Percentiles rank a stretch among this genome's conserved stretches.
These are phyloP conservation scores for Xylariaceae sp. DNA, from an alignment of 2,329 filamentous ascomycete species.

Conservation along the genomic window DNA sequence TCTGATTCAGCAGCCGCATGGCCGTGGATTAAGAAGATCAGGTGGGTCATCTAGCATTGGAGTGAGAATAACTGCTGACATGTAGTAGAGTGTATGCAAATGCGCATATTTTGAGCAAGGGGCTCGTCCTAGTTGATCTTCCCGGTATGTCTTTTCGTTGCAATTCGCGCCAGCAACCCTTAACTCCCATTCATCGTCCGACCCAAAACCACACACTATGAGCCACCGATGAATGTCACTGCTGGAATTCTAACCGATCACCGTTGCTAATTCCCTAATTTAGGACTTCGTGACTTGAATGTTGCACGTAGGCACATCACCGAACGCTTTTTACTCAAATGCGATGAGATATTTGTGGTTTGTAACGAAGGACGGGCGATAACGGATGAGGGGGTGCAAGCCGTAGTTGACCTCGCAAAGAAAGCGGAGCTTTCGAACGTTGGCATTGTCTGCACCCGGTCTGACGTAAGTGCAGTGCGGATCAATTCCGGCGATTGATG, in stretches of 20 bases:
- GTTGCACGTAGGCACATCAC: conserved; percentile 40
- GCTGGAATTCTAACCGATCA: neutral
- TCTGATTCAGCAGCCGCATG: conserved; percentile 29
- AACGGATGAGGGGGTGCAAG: conserved; percentile 38
- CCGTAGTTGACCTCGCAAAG: conserved; percentile 39
- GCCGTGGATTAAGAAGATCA: conserved; percentile 44
- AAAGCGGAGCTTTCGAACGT: conserved; percentile 37
- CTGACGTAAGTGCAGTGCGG: conserved; percentile 32
- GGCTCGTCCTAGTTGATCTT: conserved; percentile 46
- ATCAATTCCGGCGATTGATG: neutral
- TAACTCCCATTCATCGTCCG: too few species aligned
- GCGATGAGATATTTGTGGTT: conserved; percentile 45
- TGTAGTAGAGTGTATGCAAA: conserved; percentile 39
- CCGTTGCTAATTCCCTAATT: neutral
- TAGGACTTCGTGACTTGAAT: conserved; percentile 46
- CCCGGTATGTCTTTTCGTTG: conserved; percentile 35
- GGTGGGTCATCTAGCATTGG: conserved; percentile 25
- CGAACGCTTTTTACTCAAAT: conserved; percentile 41
- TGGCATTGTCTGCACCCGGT: conserved; percentile 41
- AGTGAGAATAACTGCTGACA: conserved; percentile 11
- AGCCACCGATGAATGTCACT: neutral
- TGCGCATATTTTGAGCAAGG: conserved; percentile 44
- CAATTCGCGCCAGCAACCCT: neutral
- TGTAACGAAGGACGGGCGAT: conserved; percentile 39
- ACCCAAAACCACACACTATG: too few species aligned